Base-by-base conservation (phyloP, 495 filamentous ascomycete genomes). In the Niebla homalea region DNA sequence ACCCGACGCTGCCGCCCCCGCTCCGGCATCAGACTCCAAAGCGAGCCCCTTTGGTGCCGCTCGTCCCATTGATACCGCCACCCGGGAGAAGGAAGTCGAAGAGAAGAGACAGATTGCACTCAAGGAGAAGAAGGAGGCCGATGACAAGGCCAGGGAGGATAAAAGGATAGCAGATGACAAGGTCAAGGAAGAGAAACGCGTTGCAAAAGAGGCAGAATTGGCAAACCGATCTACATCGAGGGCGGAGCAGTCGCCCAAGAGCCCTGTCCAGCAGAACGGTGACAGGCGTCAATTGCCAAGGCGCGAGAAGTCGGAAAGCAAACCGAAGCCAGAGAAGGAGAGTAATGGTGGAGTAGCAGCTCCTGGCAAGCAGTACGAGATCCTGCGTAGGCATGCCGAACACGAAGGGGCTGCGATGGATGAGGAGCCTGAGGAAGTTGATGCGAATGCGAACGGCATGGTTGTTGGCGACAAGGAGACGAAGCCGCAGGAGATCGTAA, bases 31-130 rank as follows among this genome's bases (percentile, higher is more conserved):
- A 35, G 86, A 89, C 51, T 73, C 85, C 3, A 94, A 92, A 70
- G 76, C 87, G 16, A 96, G 80, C 66, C 87, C 87, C 21, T 98
- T 98, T 65, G 92, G 92, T 62, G 88, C 85, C 48, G 89, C 89
- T 36, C 77, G 78, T 44, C 89, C 89, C 11, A 93, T 93, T 53
- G 88, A 96, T 66, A 94, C 87, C 43, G 85, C 86, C 18, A 75
- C 87, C 8, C 77, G 83, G 43, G 90, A 95, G 68, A 83, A 79
- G 48, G 84, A 94, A 64, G 79, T 97, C 25, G 90, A 89, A 61
- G 89, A 94, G 69, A 89, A 84, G 71, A 78, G 84, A 51, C 71
- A 84, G 59, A 70, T 82, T 44, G 76, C 79, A 3, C 23, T 86
- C 43, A 81, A 80, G 53, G 81, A 85, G 58, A 94, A 88, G 76